Evolutionary conservation across 768 basidiomycete genomes (phyloP), one percentile per base, ranked within the genome.

Genomic region (Lactifluus volemus): DNA sequence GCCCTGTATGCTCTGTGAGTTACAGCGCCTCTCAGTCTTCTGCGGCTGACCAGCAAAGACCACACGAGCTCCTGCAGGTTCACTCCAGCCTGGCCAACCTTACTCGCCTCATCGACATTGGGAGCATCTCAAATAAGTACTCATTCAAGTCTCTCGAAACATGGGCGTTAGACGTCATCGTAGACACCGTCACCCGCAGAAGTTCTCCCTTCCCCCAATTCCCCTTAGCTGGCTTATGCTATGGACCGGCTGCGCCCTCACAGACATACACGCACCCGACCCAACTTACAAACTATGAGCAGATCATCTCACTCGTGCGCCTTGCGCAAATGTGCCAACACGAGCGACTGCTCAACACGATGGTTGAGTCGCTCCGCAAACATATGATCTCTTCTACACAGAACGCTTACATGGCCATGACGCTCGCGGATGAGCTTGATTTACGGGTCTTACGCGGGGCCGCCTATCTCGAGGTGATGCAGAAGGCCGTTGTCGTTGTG

Each of bases 391-490:
- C 72, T 34, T 86, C 85, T 3, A 71, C 84, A 49, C 81, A 82
- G 62, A 86, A 86, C 67, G 85, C 86, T 5, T 85, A 85, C 68
- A 76, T 88, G 51, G 85, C 86, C 3, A 85, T 89, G 84, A 78
- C 79, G 7, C 79, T 89, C 25, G 82, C 85, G 3, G 87, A 89
- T 66, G 87, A 89, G 61, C 77, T 89, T 32, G 73, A 83, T 66
- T 73, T 89, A 53, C 76, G 80, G 41, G 72, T 75, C 1, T 74
- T 89, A 44, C 78, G 82, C 41, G 86, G 88, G 34, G 75, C 78
- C 1, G 86, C 85, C 44, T 89, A 89, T 71, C 75, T 87, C 57
- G 84, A 85, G 70, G 82, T 88, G n/a, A 83, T 89, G 80, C 83
- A 83, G 67, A 84, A 81, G 65, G 79, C 78, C 1, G 71, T 74